These are phyloP conservation scores for Silene conica DNA, from an alignment of 148 eudicot genomes.

Conservation along the genomic window DNA sequence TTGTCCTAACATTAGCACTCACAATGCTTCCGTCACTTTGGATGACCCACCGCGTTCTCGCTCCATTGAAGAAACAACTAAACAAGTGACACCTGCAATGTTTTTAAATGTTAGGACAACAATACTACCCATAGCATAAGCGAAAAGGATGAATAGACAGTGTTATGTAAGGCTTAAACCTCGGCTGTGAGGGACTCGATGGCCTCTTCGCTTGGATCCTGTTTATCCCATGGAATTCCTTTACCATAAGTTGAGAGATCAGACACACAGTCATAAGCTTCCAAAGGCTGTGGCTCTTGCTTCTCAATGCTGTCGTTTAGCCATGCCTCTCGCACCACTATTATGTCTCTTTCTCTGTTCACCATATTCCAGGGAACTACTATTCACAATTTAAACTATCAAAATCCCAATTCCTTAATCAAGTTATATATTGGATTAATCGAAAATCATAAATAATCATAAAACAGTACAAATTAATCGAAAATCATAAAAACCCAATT, in stretches of 20 bases:
- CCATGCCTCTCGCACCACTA: slow-evolving; percentile 77
- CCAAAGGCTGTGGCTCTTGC: slow-evolving; percentile 51
- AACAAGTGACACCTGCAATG: slow-evolving; percentile 54
- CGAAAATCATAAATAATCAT: no score
- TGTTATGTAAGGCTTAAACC: slow-evolving; percentile 24
- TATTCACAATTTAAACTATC: no score
- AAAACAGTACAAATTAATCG: no score
- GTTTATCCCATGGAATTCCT: slow-evolving; percentile 66
- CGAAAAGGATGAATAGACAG: no score
- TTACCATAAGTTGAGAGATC: slow-evolving; percentile 51
- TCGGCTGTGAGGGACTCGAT: slow-evolving; percentile 60
- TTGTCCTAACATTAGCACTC: slow-evolving; percentile 32
- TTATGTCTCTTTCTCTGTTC: slow-evolving; percentile 54
- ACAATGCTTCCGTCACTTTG: slow-evolving; percentile 78
- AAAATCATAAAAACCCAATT: no score
- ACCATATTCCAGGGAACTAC: no score
- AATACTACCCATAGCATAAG: no score
- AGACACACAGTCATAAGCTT: slow-evolving; percentile 59
- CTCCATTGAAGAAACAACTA: slow-evolving; percentile 61
- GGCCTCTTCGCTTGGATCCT: slow-evolving; percentile 60
- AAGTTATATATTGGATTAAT: no score
- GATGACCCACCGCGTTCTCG: slow-evolving; percentile 78
- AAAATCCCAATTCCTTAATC: no score
- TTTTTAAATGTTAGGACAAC: neutral
- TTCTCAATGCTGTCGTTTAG: slow-evolving; percentile 70